phyloP scores from a whole-genome alignment of 1,284 basidiomycete genomes.

The Ceratobasidium papillatum region DNA sequence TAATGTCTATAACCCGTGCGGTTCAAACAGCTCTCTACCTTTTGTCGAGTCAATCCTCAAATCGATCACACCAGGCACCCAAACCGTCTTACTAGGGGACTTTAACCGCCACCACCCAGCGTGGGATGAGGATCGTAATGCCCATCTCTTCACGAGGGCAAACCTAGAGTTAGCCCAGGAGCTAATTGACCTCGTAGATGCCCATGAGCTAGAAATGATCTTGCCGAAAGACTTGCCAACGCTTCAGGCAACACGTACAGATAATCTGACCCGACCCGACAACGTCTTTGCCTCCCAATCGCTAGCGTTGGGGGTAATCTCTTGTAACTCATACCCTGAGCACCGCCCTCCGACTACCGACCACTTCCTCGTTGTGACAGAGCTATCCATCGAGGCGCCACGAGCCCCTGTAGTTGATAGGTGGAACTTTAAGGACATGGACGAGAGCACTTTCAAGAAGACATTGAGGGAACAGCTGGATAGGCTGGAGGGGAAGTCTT shows the following conservation, averaged over 20 bases:
- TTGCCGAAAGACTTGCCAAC: too few species aligned
- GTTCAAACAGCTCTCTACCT: not conserved
- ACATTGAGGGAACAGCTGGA: not conserved
- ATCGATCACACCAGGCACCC: not conserved
- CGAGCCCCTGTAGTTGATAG: not conserved
- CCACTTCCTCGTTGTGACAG: not conserved
- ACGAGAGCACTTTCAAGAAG: not conserved
- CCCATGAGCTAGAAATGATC: conserved; percentile 47
- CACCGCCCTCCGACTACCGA: conserved; percentile 39
- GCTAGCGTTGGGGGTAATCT: conserved; percentile 43
- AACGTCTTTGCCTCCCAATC: conserved; percentile 51
- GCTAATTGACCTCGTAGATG: conserved; percentile 47
- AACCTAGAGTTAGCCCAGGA: conserved; percentile 44
- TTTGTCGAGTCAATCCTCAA: not conserved
- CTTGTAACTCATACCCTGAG: conserved; percentile 44
- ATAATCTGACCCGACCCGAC: too few species aligned
- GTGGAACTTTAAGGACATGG: not conserved
- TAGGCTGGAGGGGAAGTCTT: not conserved
- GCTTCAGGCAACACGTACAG: too few species aligned
- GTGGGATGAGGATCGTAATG: conserved; percentile 47
- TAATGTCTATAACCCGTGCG: conserved; percentile 9
- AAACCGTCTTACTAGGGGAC: not conserved
- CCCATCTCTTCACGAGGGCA: conserved; percentile 52
- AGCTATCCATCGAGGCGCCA: not conserved
- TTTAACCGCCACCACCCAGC: conserved; percentile 18